Evolutionary conservation across 2,329 filamentous ascomycete genomes (phyloP).

Genomic region (Sclerotinia trifoliorum): DNA sequence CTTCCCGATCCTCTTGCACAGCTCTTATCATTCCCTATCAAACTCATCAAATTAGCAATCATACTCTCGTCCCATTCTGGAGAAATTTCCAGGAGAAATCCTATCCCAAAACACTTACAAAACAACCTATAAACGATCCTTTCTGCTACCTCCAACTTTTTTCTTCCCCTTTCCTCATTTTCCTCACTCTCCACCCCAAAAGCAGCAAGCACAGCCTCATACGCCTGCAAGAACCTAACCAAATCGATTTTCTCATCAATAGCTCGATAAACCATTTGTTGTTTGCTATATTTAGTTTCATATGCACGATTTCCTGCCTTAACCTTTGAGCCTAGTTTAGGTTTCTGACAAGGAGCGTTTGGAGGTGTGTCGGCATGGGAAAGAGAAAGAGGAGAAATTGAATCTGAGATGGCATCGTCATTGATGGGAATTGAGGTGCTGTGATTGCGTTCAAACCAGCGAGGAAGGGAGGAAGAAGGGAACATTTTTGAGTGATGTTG

Average conservation of each 20-base stretch:
- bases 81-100: no score
- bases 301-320: no score
- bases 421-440: neutral
- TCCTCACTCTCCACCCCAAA: neutral
- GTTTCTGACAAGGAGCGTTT: neutral
- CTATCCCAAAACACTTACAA: neutral
- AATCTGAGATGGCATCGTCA: neutral
- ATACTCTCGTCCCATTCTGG: no score
- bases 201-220: constrained; percentile 4
- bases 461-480: neutral
- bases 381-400: neutral
- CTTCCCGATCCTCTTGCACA: neutral
- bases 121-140: constrained; percentile 7
- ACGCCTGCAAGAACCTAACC: constrained; percentile 15
- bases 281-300: neutral
- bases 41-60: neutral
- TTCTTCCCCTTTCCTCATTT: no score
- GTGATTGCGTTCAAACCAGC: neutral
- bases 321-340: no score
- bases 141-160: neutral
- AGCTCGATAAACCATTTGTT: constrained; percentile 13
- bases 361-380: neutral
- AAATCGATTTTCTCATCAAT: constrained; percentile 11
- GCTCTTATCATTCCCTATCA: neutral
- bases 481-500: neutral